Evolutionary conservation across 2,329 filamentous ascomycete genomes (phyloP), one percentile per base, ranked within the genome.

Genomic region (Corniculantispora saksenae): DNA sequence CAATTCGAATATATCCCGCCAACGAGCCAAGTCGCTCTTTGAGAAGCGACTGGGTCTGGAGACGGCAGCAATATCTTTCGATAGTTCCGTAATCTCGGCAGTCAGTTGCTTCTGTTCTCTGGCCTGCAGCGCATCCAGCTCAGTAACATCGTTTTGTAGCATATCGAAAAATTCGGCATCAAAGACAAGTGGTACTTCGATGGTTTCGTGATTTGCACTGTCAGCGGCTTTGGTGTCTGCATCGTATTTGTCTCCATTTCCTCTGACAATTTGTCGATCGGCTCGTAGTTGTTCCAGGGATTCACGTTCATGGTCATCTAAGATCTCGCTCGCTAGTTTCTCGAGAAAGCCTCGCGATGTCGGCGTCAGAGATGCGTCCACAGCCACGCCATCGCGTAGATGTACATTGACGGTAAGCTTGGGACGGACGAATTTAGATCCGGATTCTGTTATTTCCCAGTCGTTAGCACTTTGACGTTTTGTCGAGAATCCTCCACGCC

Each of bases 101-200:
- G 84, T 85, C 72, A 97, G 84, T 50, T 83, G 82, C 66, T 82
- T 79, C 70, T 90, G 84, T 73, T 96, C 91, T 51, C 84, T 78
- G 45, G 82, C 80, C 68, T 94, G 91, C 3, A 96, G 80, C 0
- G 80, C 80, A 68, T 92, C 91, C 3, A 97, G 80, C 53, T 86
- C 85, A 25, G 83, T 84, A 19, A 96, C 84, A 72, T 94, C 91
- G 51, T 82, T 85, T 71, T 91, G 88, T 9, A 97, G 83, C 48
- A 91, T 86, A 32, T 87, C 84, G 75, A 97, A 96, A 76, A 97
- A 97, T 72, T 93, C 87, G 23, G 84, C 83, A 72, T 95, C 92
- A 27, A 92, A 92, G 2, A 87, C 86, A 2, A 97, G 80, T 21
- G 92, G 90, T 8, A 97, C 85, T 73, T 94, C 89, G n/a, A 96